Evolutionary conservation across 352 stramenopile genomes (phyloP), one percentile per base, ranked within the genome.

Genomic region (Globisporangium mamillatum): DNA sequence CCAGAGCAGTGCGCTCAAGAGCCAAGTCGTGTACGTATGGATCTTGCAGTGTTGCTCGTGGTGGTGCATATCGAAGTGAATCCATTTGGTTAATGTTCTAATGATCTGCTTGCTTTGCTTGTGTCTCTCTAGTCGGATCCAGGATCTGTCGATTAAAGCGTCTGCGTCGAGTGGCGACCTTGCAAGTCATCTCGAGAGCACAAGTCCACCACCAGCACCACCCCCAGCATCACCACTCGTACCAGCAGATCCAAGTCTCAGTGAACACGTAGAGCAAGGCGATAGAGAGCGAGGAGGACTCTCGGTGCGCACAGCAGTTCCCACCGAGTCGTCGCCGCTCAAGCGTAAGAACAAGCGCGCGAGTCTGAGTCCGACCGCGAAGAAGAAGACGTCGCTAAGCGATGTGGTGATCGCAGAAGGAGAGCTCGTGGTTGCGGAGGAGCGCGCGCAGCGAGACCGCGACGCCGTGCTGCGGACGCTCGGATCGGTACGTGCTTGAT

Each of bases 341-440:
- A 80, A 75, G 50, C 76, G 77, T 53, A 72, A 78, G 55, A 80
- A 85, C 48, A 88, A 84, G 63, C 75, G 78, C 50, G 64, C 70
- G 60, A 53, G 79, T 14, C 25, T 80, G 38, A 77, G 64, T 44
- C 64, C 71, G 16, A 66, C 69, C 9, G 32, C 53, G 32, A 66
- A 71, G 12, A 70, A 55, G 57, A 71, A 70, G 58, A 55, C 57
- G 7, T 71, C 66, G 5, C 41, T 75, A 6, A 75, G 75, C 52
- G 77, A 84, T 54, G 63, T 71, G 1, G 68, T 90, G n/a, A 64
- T 82, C 57, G 62, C 79, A 8, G 73, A 92, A 55, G 84, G 84
- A 12, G 62, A 81, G 61, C 66, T 92, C 10, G 56, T 76, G 0
- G 79, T 92, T 12, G 77, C 76, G 2, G 79, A 90, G 58, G 74